Base-by-base conservation (phyloP, 1,284 basidiomycete genomes). In the Athelia psychrophila region DNA sequence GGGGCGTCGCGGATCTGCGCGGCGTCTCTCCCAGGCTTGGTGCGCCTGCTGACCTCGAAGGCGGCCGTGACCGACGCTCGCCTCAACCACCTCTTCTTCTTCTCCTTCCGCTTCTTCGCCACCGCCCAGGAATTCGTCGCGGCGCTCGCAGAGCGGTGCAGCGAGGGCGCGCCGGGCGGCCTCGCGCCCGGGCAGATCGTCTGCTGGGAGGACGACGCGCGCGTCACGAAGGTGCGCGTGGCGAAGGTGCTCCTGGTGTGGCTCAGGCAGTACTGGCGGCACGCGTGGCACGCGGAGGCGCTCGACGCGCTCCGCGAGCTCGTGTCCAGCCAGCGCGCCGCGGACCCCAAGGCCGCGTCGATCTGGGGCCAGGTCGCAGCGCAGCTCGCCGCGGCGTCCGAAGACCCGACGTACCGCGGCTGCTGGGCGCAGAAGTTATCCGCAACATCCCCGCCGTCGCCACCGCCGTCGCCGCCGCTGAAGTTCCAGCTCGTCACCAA, bases 211-310 rank as follows among this genome's bases (percentile, higher is more conserved):
- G 74, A 78, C 49, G 66, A 74, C 44, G 72, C 81, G 9, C 67
- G 77, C 36, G 80, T 81, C 3, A 76, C 87, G 19, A 83, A 83
- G 45, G 69, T 87, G 48, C 76, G 87, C 13, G 76, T 92, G 13
- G 81, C 81, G 47, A 84, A 84, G 58, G 64, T 88, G 25, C 64
- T 95, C 55, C 78, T 84, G 59, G 73, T 78, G 16, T 95, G 93
- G 93, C 74, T 93, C 27, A 81, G 88, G 56, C 70, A 77, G 45
- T 83, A 92, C 65, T 95, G 91, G 91, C 74, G 79, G 16, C 68
- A 76, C 1, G 72, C 77, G 0, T 59, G 64, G 6, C 84, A 86
- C 53, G 48, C 51, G 1, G 58, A 57, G 8, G 63, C 76, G 10
- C 64, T 87, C 5, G 48, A 50, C 3, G 55, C 56, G 3, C 66